A percentile compares a stretch with the other conserved stretches of the same genome.
Evolutionary conservation across 2,329 filamentous ascomycete species (phyloP).

Genomic region (Tolypocladium paradoxum): DNA sequence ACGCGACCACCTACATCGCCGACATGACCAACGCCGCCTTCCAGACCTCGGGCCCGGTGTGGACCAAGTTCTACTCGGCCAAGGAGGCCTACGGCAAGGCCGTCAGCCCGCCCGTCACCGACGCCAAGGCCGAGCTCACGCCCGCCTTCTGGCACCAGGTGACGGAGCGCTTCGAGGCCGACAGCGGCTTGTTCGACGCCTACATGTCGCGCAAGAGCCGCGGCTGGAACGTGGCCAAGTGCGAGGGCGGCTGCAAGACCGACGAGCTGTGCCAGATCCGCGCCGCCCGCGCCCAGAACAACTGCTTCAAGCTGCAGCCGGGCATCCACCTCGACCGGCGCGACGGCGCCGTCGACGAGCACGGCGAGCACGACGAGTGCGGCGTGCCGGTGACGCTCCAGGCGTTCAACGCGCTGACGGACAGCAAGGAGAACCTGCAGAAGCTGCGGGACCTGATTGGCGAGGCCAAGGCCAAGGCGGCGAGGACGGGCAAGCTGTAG

Average conservation of each 20-base stretch:
- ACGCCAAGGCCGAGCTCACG: slow-evolving; percentile 33
- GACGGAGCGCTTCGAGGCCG: slow-evolving; percentile 33
- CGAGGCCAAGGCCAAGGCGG: slow-evolving; percentile 1
- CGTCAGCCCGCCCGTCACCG: slow-evolving; percentile 27
- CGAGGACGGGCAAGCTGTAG: not conserved
- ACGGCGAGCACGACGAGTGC: slow-evolving; percentile 16
- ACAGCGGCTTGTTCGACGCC: slow-evolving; percentile 31
- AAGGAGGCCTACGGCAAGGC: slow-evolving; percentile 40
- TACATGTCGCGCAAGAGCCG: slow-evolving; percentile 38
- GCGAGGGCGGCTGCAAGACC: slow-evolving; percentile 29
- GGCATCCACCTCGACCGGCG: slow-evolving; percentile 24
- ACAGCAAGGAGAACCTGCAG: slow-evolving; percentile 13
- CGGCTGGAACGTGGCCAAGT: slow-evolving; percentile 29
- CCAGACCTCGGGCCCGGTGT: slow-evolving; percentile 34
- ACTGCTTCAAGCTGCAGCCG: slow-evolving; percentile 30
- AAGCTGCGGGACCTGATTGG: slow-evolving; percentile 11
- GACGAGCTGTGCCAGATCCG: slow-evolving; percentile 41
- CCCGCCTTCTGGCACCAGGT: slow-evolving; percentile 50
- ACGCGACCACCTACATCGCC: slow-evolving; percentile 42
- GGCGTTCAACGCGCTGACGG: slow-evolving; percentile 14
- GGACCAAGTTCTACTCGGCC: slow-evolving; percentile 45
- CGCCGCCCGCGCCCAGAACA: slow-evolving; percentile 40
- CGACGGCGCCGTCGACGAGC: slow-evolving; percentile 4
- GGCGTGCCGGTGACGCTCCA: slow-evolving; percentile 16
- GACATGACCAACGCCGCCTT: slow-evolving; percentile 35